These are phyloP conservation scores for Microdochium paspali DNA, from an alignment of 2,329 filamentous ascomycete species.

Conservation along the genomic window DNA sequence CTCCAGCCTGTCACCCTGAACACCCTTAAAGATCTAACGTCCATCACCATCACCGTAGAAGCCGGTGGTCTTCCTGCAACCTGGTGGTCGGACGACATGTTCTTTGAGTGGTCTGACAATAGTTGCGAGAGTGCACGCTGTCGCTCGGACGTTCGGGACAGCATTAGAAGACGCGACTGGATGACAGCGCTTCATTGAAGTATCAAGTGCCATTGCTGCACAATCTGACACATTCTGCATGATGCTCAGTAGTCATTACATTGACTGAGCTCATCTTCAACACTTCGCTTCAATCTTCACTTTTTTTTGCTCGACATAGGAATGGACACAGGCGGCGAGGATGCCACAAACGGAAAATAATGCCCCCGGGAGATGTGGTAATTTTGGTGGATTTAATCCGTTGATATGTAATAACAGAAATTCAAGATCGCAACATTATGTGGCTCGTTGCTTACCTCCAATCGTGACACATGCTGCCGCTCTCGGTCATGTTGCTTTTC, in stretches of 20 bases:
- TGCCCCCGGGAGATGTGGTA: conserved; percentile 8
- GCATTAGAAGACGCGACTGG: conserved; percentile 8
- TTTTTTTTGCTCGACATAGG: conserved; percentile 14
- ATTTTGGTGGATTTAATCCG: conserved; percentile 12
- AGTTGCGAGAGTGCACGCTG: conserved; percentile 26
- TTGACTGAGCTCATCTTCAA: neutral
- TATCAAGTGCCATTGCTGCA: neutral
- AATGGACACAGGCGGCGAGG: conserved; percentile 5
- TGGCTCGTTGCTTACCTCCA: neutral
- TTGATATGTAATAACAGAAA: conserved; percentile 7
- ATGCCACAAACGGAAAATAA: conserved; percentile 10
- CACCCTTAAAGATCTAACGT: conserved; percentile 15
- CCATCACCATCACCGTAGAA: conserved; percentile 29
- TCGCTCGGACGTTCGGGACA: conserved; percentile 22
- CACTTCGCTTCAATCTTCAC: conserved; percentile 10
- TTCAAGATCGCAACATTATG: neutral
- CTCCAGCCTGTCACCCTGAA: conserved; percentile 11
- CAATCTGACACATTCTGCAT: neutral
- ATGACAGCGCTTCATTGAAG: neutral
- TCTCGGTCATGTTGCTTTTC: too few relatives aligned
- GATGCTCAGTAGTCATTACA: neutral
- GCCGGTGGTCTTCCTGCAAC: conserved; percentile 22
- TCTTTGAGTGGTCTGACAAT: conserved; percentile 32
- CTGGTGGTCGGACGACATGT: conserved; percentile 38
- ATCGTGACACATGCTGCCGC: too few relatives aligned